Percentiles rank a stretch among this genome's conserved stretches.
Conservation (phyloP, 176 grass and related monocot genomes). For the Triticum dicoccoides region DNA sequence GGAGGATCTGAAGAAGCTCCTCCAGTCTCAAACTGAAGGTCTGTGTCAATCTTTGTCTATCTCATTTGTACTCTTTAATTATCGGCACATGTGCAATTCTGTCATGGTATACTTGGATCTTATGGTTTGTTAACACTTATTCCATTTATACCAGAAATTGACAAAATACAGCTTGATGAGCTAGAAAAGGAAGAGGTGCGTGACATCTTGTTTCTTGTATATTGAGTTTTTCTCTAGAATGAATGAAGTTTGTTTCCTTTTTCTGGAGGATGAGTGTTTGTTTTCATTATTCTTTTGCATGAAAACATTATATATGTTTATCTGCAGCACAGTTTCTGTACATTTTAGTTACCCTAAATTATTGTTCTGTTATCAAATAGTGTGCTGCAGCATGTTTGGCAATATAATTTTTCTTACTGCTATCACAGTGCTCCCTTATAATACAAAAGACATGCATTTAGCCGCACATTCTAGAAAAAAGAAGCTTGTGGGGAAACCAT, state of each 20-base stretch:
- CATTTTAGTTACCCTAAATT: no score
- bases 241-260: background rate
- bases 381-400: background rate
- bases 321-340: no score
- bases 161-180: slow-evolving; percentile 54
- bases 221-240: background rate
- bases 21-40: slow-evolving; percentile 60
- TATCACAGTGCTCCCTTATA: no score
- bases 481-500: background rate
- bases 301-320: background rate
- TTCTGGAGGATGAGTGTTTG: background rate
- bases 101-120: background rate
- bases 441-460: no score
- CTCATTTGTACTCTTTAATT: background rate
- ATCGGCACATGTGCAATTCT: background rate
- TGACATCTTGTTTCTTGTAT: slow-evolving; percentile 11
- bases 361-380: no score
- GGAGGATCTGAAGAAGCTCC: slow-evolving; percentile 45
- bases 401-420: background rate
- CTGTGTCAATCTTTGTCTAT: background rate
- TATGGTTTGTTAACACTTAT: background rate
- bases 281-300: background rate
- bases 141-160: slow-evolving; percentile 58
- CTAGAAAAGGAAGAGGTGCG: slow-evolving; percentile 47
- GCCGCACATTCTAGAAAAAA: no score